Conservation (phyloP, 352 stramenopile genomes). For the Phytophthora fragariae region DNA sequence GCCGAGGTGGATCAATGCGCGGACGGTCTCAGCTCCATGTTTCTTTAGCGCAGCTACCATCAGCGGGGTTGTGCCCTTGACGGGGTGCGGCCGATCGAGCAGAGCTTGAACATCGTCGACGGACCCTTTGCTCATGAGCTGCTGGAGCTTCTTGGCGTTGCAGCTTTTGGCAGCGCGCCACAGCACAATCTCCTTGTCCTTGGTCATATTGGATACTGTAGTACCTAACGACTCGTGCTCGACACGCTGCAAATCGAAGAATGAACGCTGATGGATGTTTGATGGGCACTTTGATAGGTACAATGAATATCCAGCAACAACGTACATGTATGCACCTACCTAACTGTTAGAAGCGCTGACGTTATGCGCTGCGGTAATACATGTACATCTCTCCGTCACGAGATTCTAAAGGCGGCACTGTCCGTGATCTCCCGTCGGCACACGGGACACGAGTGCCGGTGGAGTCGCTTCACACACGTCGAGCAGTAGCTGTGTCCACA, state of each 20-base stretch:
- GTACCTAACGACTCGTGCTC: not conserved
- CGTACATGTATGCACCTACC: slow-evolving; percentile 20
- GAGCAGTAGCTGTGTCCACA: slow-evolving; percentile 72
- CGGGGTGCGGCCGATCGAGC: slow-evolving; percentile 54
- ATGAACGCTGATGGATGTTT: slow-evolving; percentile 21
- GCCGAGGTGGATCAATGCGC: slow-evolving; percentile 65
- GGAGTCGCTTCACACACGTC: slow-evolving; percentile 52
- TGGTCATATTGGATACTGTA: slow-evolving; percentile 6
- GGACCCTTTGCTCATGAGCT: slow-evolving; percentile 28
- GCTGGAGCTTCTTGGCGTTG: slow-evolving; percentile 43
- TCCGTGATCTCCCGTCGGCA: slow-evolving; percentile 50
- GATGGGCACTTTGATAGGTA: not conserved
- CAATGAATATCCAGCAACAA: slow-evolving; percentile 25
- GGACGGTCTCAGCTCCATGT: slow-evolving; percentile 54
- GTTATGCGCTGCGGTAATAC: not conserved
- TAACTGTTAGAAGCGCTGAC: not conserved
- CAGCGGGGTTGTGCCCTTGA: slow-evolving; percentile 65
- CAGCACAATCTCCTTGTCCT: slow-evolving; percentile 29
- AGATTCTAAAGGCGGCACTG: slow-evolving; percentile 50
- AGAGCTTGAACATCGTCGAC: slow-evolving; percentile 27
- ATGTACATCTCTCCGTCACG: slow-evolving; percentile 25
- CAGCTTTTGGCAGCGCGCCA: slow-evolving; percentile 43
- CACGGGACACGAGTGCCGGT: slow-evolving; percentile 49
- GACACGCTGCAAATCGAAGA: slow-evolving; percentile 28
- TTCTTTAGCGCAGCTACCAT: slow-evolving; percentile 75